Base-by-base conservation (phyloP, 179 eudicot genomes). In the Drosera spatulata region DNA sequence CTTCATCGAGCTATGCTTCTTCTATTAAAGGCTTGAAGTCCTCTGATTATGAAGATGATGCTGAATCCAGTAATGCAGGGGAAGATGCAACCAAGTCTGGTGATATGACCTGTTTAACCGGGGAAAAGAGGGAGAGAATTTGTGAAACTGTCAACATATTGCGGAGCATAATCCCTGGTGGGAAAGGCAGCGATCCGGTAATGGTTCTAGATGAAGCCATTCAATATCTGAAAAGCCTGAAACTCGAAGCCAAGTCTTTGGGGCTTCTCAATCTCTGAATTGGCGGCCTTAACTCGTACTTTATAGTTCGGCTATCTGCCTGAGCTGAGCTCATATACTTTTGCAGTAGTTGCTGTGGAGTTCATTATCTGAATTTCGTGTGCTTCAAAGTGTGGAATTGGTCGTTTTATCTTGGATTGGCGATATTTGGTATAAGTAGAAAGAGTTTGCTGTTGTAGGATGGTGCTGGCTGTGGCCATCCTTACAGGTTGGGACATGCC, bases 171-270 rank as follows among this genome's bases (percentile, higher is more conserved):
- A 64, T 93, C 58, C 99, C 99, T 2, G 74, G 70, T 50, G 74
- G 82, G 54, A 22, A 22, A 22, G 82, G 81, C n/a, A 86, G 75
- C 57, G 83, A 84, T 64, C 77, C 88, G 1, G 65, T 77, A 55
- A 59, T 63, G 64, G 86, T 93, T 55, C 64, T 93, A 39, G 97
- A 93, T 62, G 95, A 93, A 78, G 90, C 99, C 44, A 89, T 93
- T 37, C 50, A 68, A 53, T 89, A 84, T 67, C 72, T 93, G 63
- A 75, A 51, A 66, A 73, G 79, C 62, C 71, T 93, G 70, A 89
- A 78, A 70, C 66, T 48, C 63, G 68, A 82, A 70, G 97, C 93
- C 62, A 61, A 61, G 66, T 71, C 78, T 59, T 45, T 86, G 39
- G 84, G 85, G 15, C 81, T 82, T 56, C 82, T 81, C 14, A 39